Percentiles rank a stretch among this genome's conserved stretches.
These are phyloP conservation scores for Geotrichum citri-aurantii DNA, from an alignment of 1,139 yeast species.

Conservation along the genomic window DNA sequence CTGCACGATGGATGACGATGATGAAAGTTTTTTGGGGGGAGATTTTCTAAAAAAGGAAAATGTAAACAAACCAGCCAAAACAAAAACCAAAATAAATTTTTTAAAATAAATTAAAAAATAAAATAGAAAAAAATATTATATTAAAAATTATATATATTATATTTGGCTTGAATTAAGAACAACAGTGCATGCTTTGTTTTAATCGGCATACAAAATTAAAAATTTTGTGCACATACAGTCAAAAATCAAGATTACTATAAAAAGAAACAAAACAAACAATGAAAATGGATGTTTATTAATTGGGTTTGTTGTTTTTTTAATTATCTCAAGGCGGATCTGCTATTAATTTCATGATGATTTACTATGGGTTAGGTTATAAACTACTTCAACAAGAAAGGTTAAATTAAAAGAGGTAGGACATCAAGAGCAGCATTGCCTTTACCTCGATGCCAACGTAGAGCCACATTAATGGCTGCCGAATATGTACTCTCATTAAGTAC, in stretches of 20 bases:
- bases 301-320: too few relatives aligned
- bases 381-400: background rate
- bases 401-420: too few relatives aligned
- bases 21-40: background rate
- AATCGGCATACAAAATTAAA: too few relatives aligned
- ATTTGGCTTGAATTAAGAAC: too few relatives aligned
- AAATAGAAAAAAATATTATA: background rate
- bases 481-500: background rate
- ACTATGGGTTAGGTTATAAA: background rate
- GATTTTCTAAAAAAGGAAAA: slow-evolving; percentile 1
- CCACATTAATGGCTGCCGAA: too few relatives aligned
- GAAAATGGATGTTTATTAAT: background rate
- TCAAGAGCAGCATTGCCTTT: background rate
- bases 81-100: background rate
- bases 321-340: background rate
- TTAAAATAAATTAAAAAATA: background rate
- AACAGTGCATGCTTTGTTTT: too few relatives aligned
- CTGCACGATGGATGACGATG: background rate
- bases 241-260: background rate
- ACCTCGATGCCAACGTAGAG: background rate
- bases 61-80: background rate
- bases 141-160: too few relatives aligned
- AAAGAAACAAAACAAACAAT: background rate
- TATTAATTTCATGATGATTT: background rate
- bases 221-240: background rate